phyloP scores from a whole-genome alignment of 2,329 filamentous ascomycete species.

The Phyllosticta citribraziliensis region DNA sequence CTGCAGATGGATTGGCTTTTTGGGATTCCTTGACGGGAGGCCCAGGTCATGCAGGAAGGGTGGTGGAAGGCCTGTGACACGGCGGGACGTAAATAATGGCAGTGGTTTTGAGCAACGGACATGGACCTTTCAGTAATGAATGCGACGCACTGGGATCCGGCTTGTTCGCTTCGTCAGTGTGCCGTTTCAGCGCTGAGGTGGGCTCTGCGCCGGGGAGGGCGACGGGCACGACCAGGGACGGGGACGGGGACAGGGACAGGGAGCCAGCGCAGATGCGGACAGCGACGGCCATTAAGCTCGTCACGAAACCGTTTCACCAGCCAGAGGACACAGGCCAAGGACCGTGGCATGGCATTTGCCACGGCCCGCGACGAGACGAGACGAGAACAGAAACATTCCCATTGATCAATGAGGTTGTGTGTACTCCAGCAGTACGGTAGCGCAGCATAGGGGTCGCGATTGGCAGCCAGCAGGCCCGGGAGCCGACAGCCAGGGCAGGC shows the following conservation, averaged over 20 bases:
- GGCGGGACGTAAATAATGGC: not conserved
- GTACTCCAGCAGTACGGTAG: too few relatives aligned
- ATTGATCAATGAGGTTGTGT: too few relatives aligned
- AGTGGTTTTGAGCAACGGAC: not conserved
- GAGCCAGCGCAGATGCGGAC: not conserved
- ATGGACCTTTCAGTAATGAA: slow-evolving; percentile 8
- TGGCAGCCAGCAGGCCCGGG: too few relatives aligned
- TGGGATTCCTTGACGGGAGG: slow-evolving; percentile 2
- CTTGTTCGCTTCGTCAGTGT: slow-evolving; percentile 10
- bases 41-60: slow-evolving; percentile 11
- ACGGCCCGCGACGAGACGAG: too few relatives aligned
- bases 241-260: slow-evolving; percentile 7
- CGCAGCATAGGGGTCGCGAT: not conserved
- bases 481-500: too few relatives aligned
- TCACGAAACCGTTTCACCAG: not conserved
- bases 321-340: not conserved
- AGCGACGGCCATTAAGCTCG: not conserved
- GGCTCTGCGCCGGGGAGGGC: not conserved
- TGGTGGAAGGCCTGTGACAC: not conserved
- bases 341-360: not conserved
- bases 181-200: slow-evolving; percentile 9
- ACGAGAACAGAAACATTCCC: too few relatives aligned
- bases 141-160: slow-evolving; percentile 1
- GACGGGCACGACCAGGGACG: slow-evolving; percentile 3
- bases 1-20: slow-evolving; percentile 5